Evolutionary conservation across 2,329 filamentous ascomycete genomes (phyloP).

Genomic region (Xylariaceae sp.): DNA sequence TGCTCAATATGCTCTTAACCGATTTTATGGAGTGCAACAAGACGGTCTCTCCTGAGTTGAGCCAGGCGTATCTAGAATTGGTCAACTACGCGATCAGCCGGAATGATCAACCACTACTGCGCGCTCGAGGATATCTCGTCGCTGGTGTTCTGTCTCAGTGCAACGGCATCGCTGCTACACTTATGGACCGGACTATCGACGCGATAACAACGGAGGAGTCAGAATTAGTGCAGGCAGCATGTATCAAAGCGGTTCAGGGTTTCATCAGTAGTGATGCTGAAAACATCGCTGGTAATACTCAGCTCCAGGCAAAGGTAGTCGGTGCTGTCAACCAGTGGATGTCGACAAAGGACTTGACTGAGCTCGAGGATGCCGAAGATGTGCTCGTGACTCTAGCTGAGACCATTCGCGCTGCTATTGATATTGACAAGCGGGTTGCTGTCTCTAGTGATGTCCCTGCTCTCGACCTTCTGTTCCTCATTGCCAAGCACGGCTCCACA

Average conservation of each 20-base stretch:
- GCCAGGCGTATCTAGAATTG: constrained; percentile 72
- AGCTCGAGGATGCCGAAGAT: constrained; percentile 86
- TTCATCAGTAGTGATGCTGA: constrained; percentile 48
- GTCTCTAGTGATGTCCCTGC: constrained; percentile 69
- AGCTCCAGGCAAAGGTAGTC: constrained; percentile 48
- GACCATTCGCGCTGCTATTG: constrained; percentile 76
- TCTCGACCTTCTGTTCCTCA: constrained; percentile 77
- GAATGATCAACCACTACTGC: constrained; percentile 68
- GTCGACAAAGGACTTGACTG: constrained; percentile 71
- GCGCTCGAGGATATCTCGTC: constrained; percentile 82
- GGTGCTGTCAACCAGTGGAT: constrained; percentile 70
- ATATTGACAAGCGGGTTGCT: constrained; percentile 71
- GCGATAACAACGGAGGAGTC: constrained; percentile 72
- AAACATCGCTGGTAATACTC: constrained; percentile 50
- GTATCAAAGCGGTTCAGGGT: constrained; percentile 78
- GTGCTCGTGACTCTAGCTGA: constrained; percentile 87
- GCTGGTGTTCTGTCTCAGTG: constrained; percentile 75
- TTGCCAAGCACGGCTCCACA: constrained; percentile 80
- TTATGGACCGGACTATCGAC: constrained; percentile 70
- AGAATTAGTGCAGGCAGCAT: constrained; percentile 88
- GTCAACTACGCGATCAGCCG: constrained; percentile 72
- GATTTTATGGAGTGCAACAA: constrained; percentile 79
- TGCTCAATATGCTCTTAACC: constrained; percentile 77
- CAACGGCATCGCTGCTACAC: constrained; percentile 57
- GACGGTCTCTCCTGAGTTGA: constrained; percentile 63